Evolutionary conservation across 2,329 filamentous ascomycete genomes (phyloP), one percentile per base, ranked within the genome.

Genomic region (Triangularia verruculosa): DNA sequence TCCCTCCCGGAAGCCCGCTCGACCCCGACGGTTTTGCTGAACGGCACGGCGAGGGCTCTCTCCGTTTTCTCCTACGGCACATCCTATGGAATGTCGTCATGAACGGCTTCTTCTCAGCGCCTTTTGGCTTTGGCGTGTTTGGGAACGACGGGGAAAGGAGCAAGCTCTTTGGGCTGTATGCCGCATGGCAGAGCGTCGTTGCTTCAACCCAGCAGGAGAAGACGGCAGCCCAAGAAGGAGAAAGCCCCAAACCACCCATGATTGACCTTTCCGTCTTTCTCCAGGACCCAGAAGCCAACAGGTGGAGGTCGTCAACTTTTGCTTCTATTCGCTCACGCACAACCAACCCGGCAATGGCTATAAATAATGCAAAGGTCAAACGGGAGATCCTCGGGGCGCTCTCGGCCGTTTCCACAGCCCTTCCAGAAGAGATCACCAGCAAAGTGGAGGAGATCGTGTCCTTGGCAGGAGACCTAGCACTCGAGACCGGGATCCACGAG

Each of bases 111-210:
- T 73, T 73, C 63, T 66, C 67, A 0, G 43, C 57, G 27, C 70
- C 70, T 3, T 71, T 67, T 54, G 70, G 70, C 13, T 71, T 71
- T 39, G 70, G 70, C 25, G 67, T 65, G 15, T 54, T 72, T 7
- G 70, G 69, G 3, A 24, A 32, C 1, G 63, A 61, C 2, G 28
- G 59, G 2, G 63, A 63, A 7, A 51, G 47, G 7, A 25, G 64
- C 39, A 55, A 53, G 32, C 55, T 72, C 9, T 39, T 68, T 2
- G 61, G 64, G 13, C 30, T 71, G 9, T 67, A 67, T 47, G 52
- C 56, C 1, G 25, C 62, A 2, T 72, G 69, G 68, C 53, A 32
- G 9, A 43, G 58, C 11, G 43, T 72, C 20, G 67, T 68, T 25
- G 63, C 55, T 4, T 51, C 56, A 15, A 13, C 12, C 15, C 12